These are phyloP conservation scores for Aspergillus udagawae DNA, from an alignment of 2,329 filamentous ascomycete genomes.

Conservation along the genomic window DNA sequence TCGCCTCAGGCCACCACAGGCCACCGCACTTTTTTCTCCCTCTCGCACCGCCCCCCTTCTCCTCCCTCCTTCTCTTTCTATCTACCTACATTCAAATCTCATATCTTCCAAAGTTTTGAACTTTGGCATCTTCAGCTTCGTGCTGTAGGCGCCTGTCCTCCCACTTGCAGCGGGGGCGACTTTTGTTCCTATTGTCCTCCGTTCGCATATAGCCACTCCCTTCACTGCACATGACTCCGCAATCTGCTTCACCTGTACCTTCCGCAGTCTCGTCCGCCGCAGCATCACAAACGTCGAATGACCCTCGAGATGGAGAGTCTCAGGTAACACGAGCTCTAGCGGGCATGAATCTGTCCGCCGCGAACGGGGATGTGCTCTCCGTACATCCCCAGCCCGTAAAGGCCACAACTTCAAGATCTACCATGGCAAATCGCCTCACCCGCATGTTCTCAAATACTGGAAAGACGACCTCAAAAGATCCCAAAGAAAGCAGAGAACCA, in stretches of 20 bases:
- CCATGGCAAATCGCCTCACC: conserved; percentile 43
- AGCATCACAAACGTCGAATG: conserved; percentile 38
- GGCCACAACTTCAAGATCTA: conserved; percentile 34
- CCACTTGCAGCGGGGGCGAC: conserved; percentile 19
- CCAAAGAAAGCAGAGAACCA: conserved; percentile 14
- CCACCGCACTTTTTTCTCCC: conserved; percentile 19
- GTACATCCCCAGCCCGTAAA: conserved; percentile 27
- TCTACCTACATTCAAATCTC: neutral
- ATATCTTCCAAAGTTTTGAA: conserved; percentile 7
- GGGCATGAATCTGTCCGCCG: conserved; percentile 39
- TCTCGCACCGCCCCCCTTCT: conserved; percentile 3
- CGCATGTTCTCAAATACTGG: conserved; percentile 46
- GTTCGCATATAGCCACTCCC: conserved; percentile 14
- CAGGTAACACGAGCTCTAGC: conserved; percentile 43
- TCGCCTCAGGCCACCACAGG: conserved; percentile 19
- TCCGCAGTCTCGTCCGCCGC: conserved; percentile 42
- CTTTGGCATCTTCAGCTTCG: conserved; percentile 21
- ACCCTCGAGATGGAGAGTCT: conserved; percentile 34
- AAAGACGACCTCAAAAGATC: conserved; percentile 26
- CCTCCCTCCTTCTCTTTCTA: conserved; percentile 5
- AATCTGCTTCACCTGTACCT: conserved; percentile 39
- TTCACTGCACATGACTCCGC: conserved; percentile 40
- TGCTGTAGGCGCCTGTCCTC: conserved; percentile 20
- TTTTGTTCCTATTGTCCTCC: conserved; percentile 20
- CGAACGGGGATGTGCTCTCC: conserved; percentile 34